Conservation (phyloP, 2,329 filamentous ascomycete species). For the Penicillium sp. region DNA sequence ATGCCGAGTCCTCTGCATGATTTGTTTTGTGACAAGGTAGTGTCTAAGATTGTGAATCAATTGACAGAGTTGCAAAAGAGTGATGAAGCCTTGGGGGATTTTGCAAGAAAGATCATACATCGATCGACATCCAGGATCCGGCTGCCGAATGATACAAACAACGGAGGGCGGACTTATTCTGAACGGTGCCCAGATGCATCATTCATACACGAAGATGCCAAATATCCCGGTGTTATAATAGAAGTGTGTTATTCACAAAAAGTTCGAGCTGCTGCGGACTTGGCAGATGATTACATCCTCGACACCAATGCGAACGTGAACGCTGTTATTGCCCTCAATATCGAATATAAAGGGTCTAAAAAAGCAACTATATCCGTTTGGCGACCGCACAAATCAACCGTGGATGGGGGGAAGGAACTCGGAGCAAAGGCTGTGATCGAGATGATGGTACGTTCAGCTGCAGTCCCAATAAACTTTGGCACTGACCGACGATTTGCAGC, state of each 20-base stretch:
- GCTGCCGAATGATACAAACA: background rate
- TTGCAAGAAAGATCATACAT: background rate
- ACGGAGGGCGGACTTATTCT: background rate
- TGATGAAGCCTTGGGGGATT: background rate
- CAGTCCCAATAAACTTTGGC: too few relatives aligned
- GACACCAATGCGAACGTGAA: slow-evolving; percentile 7
- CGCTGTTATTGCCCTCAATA: slow-evolving; percentile 2
- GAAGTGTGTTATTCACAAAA: slow-evolving; percentile 10
- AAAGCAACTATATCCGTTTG: slow-evolving; percentile 7
- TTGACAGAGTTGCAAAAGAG: background rate
- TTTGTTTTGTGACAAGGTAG: slow-evolving; percentile 3
- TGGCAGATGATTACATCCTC: slow-evolving; percentile 8
- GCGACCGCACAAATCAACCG: too few relatives aligned
- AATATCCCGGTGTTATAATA: slow-evolving; percentile 3
- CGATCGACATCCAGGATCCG: background rate
- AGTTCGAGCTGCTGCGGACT: background rate
- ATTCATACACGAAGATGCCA: background rate
- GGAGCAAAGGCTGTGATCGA: too few relatives aligned
- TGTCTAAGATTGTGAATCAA: background rate
- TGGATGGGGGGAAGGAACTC: too few relatives aligned
- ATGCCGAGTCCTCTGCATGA: slow-evolving; percentile 6
- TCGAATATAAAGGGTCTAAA: slow-evolving; percentile 7
- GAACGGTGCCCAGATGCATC: background rate
- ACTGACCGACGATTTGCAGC: too few relatives aligned
- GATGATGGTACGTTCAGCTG: too few relatives aligned